Conservation (phyloP, 2,329 filamentous ascomycete genomes). For the Grosmannia penicillata region DNA sequence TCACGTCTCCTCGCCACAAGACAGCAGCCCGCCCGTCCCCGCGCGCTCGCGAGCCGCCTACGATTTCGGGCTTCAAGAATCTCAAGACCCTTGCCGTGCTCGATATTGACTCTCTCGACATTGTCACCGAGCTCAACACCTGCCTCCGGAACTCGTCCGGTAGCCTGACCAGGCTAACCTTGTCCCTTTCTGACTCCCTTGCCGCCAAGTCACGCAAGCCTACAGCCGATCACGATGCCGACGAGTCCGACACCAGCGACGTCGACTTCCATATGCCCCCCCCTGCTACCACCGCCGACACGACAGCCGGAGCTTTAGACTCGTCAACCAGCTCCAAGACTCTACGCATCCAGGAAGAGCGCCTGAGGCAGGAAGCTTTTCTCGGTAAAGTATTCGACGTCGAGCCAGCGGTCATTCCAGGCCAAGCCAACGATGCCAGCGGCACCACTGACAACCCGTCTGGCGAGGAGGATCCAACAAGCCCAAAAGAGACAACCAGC, state of each 20-base stretch:
- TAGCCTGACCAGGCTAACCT: constrained; percentile 36
- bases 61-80: constrained; percentile 40
- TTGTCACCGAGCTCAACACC: constrained; percentile 37
- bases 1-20: too few relatives aligned
- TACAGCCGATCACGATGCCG: constrained; percentile 14
- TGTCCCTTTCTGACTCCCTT: constrained; percentile 42
- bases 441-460: constrained; percentile 6
- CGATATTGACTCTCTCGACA: constrained; percentile 44
- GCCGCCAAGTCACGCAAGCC: constrained; percentile 31
- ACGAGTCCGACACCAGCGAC: constrained; percentile 35
- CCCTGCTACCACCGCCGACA: constrained; percentile 9
- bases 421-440: constrained; percentile 9
- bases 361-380: constrained; percentile 37
- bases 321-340: constrained; percentile 27
- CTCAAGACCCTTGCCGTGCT: constrained; percentile 38
- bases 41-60: constrained; percentile 31
- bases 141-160: constrained; percentile 40
- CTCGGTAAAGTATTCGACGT: constrained; percentile 38
- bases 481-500: too few relatives aligned
- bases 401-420: constrained; percentile 21
- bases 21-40: too few relatives aligned
- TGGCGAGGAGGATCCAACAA: too few relatives aligned
- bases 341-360: constrained; percentile 35
- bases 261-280: constrained; percentile 21
- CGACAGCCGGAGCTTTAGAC: constrained; percentile 20